Evolutionary conservation across 805 yeast species (phyloP), one percentile per base, ranked within the genome.

Genomic region (Wickerhamiella cacticola): DNA sequence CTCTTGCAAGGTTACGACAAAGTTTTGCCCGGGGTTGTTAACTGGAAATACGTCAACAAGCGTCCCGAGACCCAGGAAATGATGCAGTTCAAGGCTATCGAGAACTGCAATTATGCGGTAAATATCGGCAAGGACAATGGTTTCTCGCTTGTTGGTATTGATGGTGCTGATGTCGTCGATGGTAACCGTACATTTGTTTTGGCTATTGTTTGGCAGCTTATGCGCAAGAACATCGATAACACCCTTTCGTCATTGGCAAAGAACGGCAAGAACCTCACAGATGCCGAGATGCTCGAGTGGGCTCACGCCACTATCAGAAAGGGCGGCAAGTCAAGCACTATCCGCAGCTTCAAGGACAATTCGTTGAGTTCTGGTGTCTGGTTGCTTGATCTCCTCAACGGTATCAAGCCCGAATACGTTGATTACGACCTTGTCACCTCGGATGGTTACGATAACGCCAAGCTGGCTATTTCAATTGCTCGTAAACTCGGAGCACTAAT

Each of bases 81-180:
- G 55, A 76, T 86, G 38, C 78, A 96, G 56, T 92, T 92, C 71
- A 92, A 89, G 68, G 96, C 96, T 1, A 74, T 92, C 50, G 98
- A 92, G 67, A 92, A 92, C 65, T 86, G 95, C n/a, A 92, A 92
- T 66, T 92, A 92, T 61, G 95, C 94, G n/a, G 97, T 92, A 36
- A 95, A 85, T 56, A 74, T 94, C 45, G 98, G 98, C 57, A 88
- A 88, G 66, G 83, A 86, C 31, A 84, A 85, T 63, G 78, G 80
- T 47, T 92, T 92, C 65, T 89, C 97, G 1, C 73, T 92, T 50
- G 98, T 92, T 45, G 98, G 98, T 55, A 92, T 92, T 54, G 97
- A 92, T 64, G 98, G 98, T 46, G 85, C 96, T 2, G 98, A 92
- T 67, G 89, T 92, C 56, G 80, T 84, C 34, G 98, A 92, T 65